These are phyloP conservation scores for Fomitopsis schrenkii DNA, from an alignment of 1,284 basidiomycete species.

Conservation along the genomic window DNA sequence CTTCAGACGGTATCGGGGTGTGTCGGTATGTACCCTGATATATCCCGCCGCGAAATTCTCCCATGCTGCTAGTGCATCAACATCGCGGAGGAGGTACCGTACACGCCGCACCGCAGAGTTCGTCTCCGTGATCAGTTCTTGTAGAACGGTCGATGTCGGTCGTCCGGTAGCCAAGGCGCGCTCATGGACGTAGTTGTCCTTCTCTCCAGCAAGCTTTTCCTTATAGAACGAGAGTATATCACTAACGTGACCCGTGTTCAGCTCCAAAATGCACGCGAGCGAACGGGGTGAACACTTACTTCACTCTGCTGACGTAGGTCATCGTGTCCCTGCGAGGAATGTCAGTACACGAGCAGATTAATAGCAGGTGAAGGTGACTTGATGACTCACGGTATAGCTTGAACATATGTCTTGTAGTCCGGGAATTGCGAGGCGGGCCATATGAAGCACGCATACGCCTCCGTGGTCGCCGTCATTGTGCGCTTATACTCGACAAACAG, in stretches of 20 bases:
- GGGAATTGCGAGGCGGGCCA: slow-evolving; percentile 15
- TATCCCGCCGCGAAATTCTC: slow-evolving; percentile 15
- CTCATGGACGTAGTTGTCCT: slow-evolving; percentile 12
- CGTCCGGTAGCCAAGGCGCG: slow-evolving; percentile 10
- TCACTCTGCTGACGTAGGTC: slow-evolving; percentile 11
- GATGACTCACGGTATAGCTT: slow-evolving; percentile 14
- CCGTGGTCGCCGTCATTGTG: slow-evolving; percentile 9
- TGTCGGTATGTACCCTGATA: slow-evolving; percentile 6
- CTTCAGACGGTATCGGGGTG: slow-evolving; percentile 5
- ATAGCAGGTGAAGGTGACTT: neutral
- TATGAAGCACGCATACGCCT: slow-evolving; percentile 14
- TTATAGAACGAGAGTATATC: slow-evolving; percentile 16
- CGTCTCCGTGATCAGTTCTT: slow-evolving; percentile 11
- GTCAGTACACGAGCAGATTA: neutral
- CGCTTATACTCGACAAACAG: slow-evolving; percentile 12
- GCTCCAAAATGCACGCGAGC: neutral
- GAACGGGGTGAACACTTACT: neutral
- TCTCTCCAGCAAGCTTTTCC: slow-evolving; percentile 13
- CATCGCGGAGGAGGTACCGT: slow-evolving; percentile 9
- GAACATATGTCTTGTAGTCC: slow-evolving; percentile 9
- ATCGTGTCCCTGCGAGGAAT: slow-evolving; percentile 8
- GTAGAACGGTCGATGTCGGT: neutral
- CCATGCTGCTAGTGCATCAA: slow-evolving; percentile 11
- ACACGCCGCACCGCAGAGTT: slow-evolving; percentile 9
- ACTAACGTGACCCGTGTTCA: neutral